Base-by-base conservation (phyloP, 2,329 filamentous ascomycete species). In the Penicillium thymicola region DNA sequence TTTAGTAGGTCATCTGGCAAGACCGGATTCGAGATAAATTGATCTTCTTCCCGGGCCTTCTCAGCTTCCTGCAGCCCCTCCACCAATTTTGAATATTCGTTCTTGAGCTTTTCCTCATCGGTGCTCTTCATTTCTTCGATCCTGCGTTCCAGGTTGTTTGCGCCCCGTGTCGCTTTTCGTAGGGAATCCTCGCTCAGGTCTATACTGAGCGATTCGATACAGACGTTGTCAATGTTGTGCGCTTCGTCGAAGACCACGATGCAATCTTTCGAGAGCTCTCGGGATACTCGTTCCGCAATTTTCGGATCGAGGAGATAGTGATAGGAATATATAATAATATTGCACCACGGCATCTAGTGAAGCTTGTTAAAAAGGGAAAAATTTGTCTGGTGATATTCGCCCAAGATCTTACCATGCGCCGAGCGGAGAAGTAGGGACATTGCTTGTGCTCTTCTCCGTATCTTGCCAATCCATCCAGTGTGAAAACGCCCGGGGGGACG, bases 171-270 rank as follows among this genome's bases (percentile, higher is more conserved):
- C 21, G 94, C 94, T 76, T 91, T 96, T 23, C 92, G 85, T 51
- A 99, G 75, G 0, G 93, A 97, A 65, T 97, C 94, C 70, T 99
- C 92, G 0, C 93, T 97, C 55, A 99, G 85, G 68, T 99, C 94
- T 41, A 96, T 97, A 70, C 94, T 99, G 13, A 97, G 79, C 2
- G 94, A 93, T 71, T 99, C 94, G 64, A 99, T 99, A 72, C 95
- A 99, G 57, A 99, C 94, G 71, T 99, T 99, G 81, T 99, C 94
- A 66, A 99, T 99, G 70, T 99, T 99, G 78, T 99, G 94, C 14
- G 94, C 94, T 75, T 99, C 94, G 69, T 99, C 94, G 63, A 99
- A 99, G 3, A 99, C 94, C 21, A 99, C 90, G 51, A 99, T 99
- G 72, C 92, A 97, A 73, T 99, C 95, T 67, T 97, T 97, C 0